Evolutionary conservation across 2,329 filamentous ascomycete genomes (phyloP).

Genomic region (Ophiostoma ulmi): DNA sequence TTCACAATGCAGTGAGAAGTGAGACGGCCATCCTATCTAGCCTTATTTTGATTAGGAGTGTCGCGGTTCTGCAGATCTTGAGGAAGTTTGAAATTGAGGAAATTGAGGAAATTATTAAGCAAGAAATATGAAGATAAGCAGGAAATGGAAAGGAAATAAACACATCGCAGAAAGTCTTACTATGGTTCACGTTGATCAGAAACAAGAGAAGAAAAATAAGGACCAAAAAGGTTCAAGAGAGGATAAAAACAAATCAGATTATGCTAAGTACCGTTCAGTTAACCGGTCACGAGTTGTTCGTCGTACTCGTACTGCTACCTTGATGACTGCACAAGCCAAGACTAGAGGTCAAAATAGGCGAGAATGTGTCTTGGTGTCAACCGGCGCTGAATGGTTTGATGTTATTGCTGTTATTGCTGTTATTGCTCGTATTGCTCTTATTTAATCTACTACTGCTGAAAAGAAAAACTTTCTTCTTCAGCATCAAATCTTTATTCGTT

Average conservation of each 20-base stretch:
- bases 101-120: background rate
- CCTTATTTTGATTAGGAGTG: constrained; percentile 4
- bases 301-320: background rate
- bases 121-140: too few relatives aligned
- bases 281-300: too few relatives aligned
- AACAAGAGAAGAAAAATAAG: too few relatives aligned
- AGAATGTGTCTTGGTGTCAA: constrained; percentile 2
- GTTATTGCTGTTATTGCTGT: background rate
- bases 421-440: background rate
- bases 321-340: background rate
- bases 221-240: too few relatives aligned
- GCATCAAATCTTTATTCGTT: background rate
- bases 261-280: too few relatives aligned
- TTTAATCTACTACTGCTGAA: too few relatives aligned
- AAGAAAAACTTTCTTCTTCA: too few relatives aligned
- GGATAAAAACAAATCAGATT: too few relatives aligned
- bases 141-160: too few relatives aligned
- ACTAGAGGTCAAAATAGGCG: background rate
- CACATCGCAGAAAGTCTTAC: too few relatives aligned
- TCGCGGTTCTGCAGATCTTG: background rate
- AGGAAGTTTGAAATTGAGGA: background rate
- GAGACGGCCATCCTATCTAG: constrained; percentile 8
- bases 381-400: background rate
- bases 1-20: background rate
- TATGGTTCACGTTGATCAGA: too few relatives aligned